Evolutionary conservation across 2,329 filamentous ascomycete species (phyloP).

Genomic region (Endocalyx cinctus): DNA sequence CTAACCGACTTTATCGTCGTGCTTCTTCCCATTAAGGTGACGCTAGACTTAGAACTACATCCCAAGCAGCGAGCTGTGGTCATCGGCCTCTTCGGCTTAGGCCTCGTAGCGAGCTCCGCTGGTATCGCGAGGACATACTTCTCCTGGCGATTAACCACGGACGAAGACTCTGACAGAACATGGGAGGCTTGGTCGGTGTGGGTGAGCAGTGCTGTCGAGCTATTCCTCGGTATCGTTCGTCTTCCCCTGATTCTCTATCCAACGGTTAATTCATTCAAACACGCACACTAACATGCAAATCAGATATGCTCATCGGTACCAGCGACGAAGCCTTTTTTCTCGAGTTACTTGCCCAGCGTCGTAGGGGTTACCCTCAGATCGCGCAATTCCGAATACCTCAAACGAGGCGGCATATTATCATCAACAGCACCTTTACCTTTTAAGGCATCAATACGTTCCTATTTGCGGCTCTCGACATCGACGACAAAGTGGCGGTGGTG

Average conservation of each 20-base stretch:
- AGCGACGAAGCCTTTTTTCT: slow-evolving; percentile 40
- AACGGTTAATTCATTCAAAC: too few relatives aligned
- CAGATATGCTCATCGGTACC: slow-evolving; percentile 41
- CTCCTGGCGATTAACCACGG: slow-evolving; percentile 24
- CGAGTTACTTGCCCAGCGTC: slow-evolving; percentile 27
- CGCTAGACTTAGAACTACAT: slow-evolving; percentile 41
- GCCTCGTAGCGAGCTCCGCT: slow-evolving; percentile 39
- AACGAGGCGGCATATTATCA: slow-evolving; percentile 9
- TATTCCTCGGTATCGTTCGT: slow-evolving; percentile 39
- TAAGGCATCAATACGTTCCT: too few relatives aligned
- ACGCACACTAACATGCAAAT: too few relatives aligned
- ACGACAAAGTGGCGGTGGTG: too few relatives aligned
- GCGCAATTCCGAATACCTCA: slow-evolving; percentile 4
- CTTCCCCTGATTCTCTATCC: too few relatives aligned
- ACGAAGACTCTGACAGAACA: slow-evolving; percentile 26
- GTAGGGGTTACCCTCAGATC: slow-evolving; percentile 8
- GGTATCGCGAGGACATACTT: slow-evolving; percentile 34
- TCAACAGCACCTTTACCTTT: slow-evolving; percentile 2
- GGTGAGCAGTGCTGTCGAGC: slow-evolving; percentile 33
- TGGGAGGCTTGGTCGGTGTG: slow-evolving; percentile 33
- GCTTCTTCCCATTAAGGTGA: slow-evolving; percentile 43
- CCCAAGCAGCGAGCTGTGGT: slow-evolving; percentile 41
- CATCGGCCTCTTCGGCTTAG: slow-evolving; percentile 43
- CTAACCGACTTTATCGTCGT: slow-evolving; percentile 54
- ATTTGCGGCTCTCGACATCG: too few relatives aligned